These are phyloP conservation scores for Neurospora sp. DNA, from an alignment of 495 filamentous ascomycete species.

Conservation along the genomic window DNA sequence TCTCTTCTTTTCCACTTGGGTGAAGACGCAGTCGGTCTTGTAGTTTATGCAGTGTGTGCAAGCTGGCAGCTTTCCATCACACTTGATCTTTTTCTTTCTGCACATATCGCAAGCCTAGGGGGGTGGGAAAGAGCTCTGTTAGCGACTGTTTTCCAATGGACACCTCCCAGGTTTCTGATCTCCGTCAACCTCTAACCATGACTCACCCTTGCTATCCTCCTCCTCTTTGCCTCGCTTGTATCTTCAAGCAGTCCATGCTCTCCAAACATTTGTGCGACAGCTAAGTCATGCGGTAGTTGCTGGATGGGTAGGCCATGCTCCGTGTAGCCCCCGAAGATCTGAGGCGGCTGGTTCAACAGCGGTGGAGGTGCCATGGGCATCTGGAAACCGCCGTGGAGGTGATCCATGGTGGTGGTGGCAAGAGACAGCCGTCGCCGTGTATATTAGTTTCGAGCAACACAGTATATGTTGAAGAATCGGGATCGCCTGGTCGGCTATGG, in stretches of 20 bases:
- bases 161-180: background rate
- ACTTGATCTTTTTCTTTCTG: slow-evolving; percentile 99
- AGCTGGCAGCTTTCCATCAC: slow-evolving; percentile 89
- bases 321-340: slow-evolving; percentile 57
- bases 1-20: slow-evolving; percentile 96
- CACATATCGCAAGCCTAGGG: slow-evolving; percentile 95
- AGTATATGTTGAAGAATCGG: background rate
- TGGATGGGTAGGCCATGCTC: slow-evolving; percentile 48
- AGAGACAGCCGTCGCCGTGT: slow-evolving; percentile 2
- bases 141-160: background rate
- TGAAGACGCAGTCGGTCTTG: slow-evolving; percentile 96
- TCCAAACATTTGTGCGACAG: slow-evolving; percentile 48
- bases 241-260: slow-evolving; percentile 52
- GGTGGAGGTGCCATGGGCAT: slow-evolving; percentile 46
- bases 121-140: slow-evolving; percentile 7
- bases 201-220: slow-evolving; percentile 81
- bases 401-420: slow-evolving; percentile 33
- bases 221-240: slow-evolving; percentile 77
- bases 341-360: slow-evolving; percentile 54
- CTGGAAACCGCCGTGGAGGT: slow-evolving; percentile 37
- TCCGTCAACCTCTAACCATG: background rate
- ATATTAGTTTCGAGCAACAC: background rate
- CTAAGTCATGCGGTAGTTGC: slow-evolving; percentile 41
- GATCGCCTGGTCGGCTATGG: background rate
- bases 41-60: slow-evolving; percentile 97